Evolutionary conservation across 169 alveolate genomes (phyloP).

Genomic region (Eimeria maxima): DNA sequence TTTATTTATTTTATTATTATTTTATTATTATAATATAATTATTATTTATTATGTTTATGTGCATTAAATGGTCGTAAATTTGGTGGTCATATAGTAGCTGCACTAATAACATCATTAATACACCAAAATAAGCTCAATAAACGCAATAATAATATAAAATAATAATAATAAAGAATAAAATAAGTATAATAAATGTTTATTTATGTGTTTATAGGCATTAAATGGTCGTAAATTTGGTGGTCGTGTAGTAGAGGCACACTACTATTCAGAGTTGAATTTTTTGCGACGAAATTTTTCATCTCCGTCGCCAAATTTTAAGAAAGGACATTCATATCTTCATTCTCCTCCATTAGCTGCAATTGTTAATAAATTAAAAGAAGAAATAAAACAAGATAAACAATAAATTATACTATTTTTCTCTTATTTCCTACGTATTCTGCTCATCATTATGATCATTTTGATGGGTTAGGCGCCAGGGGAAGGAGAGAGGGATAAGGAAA

Average conservation of each 20-base stretch:
- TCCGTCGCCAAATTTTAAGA: constrained; percentile 88
- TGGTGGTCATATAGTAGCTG: constrained; percentile 26
- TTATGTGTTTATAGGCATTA: constrained; percentile 79
- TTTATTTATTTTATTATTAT: too few relatives aligned
- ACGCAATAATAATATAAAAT: constrained; percentile 85
- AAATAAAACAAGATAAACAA: constrained; percentile 9
- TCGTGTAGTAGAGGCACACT: constrained; percentile 89
- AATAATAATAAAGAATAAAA: constrained; percentile 80
- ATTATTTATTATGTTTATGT: too few relatives aligned
- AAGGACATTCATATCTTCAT: constrained; percentile 81
- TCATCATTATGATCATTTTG: too few relatives aligned
- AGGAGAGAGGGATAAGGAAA: too few relatives aligned
- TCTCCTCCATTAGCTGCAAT: constrained; percentile 69
- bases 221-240: constrained; percentile 90
- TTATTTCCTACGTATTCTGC: too few relatives aligned
- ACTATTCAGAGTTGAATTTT: constrained; percentile 87
- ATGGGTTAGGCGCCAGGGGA: too few relatives aligned
- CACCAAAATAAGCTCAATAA: constrained; percentile 85
- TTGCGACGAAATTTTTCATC: constrained; percentile 84
- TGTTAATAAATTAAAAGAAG: constrained; percentile 9
- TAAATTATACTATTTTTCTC: background rate
- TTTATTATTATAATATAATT: too few relatives aligned
- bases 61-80: too few relatives aligned
- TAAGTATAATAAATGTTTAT: background rate
- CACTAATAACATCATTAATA: constrained; percentile 6